Percentiles rank a stretch among this genome's conserved stretches.
phyloP scores from a whole-genome alignment of 495 filamentous ascomycete genomes.

The Extremus antarcticus region DNA sequence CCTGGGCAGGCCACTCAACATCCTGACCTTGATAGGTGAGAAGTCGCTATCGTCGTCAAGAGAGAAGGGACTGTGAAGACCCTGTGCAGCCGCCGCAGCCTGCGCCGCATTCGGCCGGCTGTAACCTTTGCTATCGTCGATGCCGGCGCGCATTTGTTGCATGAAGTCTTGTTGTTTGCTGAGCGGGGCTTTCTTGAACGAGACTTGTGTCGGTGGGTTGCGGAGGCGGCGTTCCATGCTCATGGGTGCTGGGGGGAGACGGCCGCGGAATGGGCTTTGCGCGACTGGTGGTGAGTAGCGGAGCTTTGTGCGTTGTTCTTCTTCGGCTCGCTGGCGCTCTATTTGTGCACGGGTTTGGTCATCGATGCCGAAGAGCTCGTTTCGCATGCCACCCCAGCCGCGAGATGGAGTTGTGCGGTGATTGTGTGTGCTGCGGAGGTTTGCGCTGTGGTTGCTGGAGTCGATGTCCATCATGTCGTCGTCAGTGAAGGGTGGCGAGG shows the following conservation, averaged over 20 bases:
- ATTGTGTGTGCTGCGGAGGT: conserved; percentile 4
- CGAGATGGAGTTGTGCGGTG: conserved; percentile 3
- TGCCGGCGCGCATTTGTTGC: conserved; percentile 16
- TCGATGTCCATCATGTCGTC: conserved; percentile 18
- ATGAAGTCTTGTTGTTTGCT: conserved; percentile 39
- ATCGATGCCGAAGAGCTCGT: conserved; percentile 12
- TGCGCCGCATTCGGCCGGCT: not conserved
- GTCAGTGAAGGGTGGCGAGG: conserved; percentile 7
- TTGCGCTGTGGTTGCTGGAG: not conserved
- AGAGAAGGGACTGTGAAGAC: not conserved
- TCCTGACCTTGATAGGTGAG: conserved; percentile 2
- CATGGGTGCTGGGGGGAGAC: conserved; percentile 16
- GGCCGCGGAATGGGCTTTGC: conserved; percentile 14
- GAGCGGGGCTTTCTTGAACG: conserved; percentile 31
- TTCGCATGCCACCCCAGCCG: conserved; percentile 13
- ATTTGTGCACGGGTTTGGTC: not conserved
- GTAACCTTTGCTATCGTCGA: conserved; percentile 11
- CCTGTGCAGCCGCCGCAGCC: not conserved
- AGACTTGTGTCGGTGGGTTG: conserved; percentile 45
- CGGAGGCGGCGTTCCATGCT: conserved; percentile 33
- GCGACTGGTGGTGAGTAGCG: conserved; percentile 7
- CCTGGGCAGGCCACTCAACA: not conserved
- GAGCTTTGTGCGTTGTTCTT: conserved; percentile 9
- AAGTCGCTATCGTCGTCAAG: conserved; percentile 7
- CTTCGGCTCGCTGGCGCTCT: not conserved